These are phyloP conservation scores for Cenococcum geophilum DNA, from an alignment of 495 filamentous ascomycete species.

Conservation along the genomic window DNA sequence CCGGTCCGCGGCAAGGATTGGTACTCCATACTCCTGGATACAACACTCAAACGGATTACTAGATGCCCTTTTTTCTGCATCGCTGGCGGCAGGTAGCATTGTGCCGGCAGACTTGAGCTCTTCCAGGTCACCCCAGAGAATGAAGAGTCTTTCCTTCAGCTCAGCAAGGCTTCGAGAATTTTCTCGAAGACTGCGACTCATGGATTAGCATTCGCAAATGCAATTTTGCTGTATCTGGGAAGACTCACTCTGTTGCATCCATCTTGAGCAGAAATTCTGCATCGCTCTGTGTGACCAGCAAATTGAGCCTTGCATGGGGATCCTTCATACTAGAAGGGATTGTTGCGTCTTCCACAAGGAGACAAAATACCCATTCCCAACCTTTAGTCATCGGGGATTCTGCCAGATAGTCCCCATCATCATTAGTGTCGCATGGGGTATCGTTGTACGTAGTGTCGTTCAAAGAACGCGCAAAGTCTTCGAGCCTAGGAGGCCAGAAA, in stretches of 20 bases:
- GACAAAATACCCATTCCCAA: slow-evolving; percentile 36
- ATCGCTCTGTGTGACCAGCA: slow-evolving; percentile 58
- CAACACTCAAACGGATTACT: slow-evolving; percentile 55
- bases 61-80: slow-evolving; percentile 9
- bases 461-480: slow-evolving; percentile 56
- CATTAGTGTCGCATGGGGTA: too few relatives aligned
- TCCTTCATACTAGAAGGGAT: slow-evolving; percentile 4
- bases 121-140: slow-evolving; percentile 75
- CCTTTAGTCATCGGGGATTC: neutral
- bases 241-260: slow-evolving; percentile 59
- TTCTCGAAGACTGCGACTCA: slow-evolving; percentile 47
- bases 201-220: neutral
- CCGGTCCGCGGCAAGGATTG: neutral
- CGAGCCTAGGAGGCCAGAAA: slow-evolving; percentile 65
- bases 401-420: too few relatives aligned
- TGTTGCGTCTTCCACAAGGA: slow-evolving; percentile 33
- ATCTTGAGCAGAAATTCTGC: slow-evolving; percentile 61
- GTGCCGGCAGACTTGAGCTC: slow-evolving; percentile 12
- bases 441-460: slow-evolving; percentile 24
- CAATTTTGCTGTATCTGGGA: neutral
- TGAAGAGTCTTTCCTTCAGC: slow-evolving; percentile 66
- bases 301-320: slow-evolving; percentile 44
- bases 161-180: slow-evolving; percentile 42
- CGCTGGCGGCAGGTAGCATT: slow-evolving; percentile 1
- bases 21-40: slow-evolving; percentile 53